A percentile compares a stretch with the other conserved stretches of the same genome.
Conservation (phyloP, 176 grass and related monocot genomes). For the Metroxylon sagu region DNA sequence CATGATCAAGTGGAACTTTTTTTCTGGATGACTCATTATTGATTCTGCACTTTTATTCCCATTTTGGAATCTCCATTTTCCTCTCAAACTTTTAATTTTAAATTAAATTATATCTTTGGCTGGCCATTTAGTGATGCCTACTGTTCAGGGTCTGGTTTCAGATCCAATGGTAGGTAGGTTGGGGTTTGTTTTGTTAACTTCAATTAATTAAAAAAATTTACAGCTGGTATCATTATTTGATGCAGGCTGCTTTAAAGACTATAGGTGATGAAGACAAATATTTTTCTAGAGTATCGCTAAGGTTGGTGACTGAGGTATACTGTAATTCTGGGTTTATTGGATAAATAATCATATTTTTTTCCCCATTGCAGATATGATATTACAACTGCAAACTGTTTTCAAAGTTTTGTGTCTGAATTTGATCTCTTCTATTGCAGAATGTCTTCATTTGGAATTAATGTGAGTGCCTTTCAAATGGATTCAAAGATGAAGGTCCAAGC, state of each 20-base stretch:
- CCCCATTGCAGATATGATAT: too few relatives aligned
- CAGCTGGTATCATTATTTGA: slow-evolving; percentile 22
- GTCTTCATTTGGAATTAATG: slow-evolving; percentile 62
- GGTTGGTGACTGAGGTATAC: slow-evolving; percentile 19
- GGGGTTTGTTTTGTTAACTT: too few relatives aligned
- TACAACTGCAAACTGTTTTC: too few relatives aligned
- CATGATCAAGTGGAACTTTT: too few relatives aligned
- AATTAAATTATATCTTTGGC: not conserved
- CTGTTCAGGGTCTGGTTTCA: too few relatives aligned
- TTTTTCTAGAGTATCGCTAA: slow-evolving; percentile 83
- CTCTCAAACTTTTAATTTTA: too few relatives aligned
- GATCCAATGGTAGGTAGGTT: too few relatives aligned
- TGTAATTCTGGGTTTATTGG: too few relatives aligned
- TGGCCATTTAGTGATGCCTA: not conserved
- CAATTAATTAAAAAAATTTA: not conserved
- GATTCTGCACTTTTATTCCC: too few relatives aligned
- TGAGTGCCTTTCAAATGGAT: slow-evolving; percentile 46
- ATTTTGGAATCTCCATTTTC: too few relatives aligned
- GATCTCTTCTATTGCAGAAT: slow-evolving; percentile 46
- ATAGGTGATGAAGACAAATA: slow-evolving; percentile 92
- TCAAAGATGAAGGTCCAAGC: slow-evolving; percentile 27
- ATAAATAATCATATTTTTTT: too few relatives aligned
- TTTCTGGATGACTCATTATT: too few relatives aligned
- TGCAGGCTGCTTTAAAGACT: slow-evolving; percentile 89
- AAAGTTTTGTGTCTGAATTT: slow-evolving; percentile 1